Conservation (phyloP, 345 rosid species). For the Brassica carinata region DNA sequence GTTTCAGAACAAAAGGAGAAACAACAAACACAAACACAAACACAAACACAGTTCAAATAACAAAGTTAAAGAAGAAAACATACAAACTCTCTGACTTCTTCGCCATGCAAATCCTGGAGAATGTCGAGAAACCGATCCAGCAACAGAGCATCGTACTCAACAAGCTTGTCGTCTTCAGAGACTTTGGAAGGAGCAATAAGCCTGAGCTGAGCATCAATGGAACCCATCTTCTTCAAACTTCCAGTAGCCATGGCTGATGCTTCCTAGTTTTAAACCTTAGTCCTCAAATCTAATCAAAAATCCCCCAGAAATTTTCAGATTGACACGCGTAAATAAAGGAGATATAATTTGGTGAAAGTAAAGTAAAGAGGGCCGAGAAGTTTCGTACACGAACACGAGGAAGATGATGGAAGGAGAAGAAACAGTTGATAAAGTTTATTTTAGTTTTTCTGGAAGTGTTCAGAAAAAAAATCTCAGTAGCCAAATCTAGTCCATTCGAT, state of each 20-base stretch:
- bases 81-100: slow-evolving; percentile 85
- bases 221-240: slow-evolving; percentile 82
- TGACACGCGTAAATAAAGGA: slow-evolving; percentile 34
- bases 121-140: slow-evolving; percentile 93
- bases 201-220: slow-evolving; percentile 94
- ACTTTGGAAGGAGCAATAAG: slow-evolving; percentile 82
- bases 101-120: slow-evolving; percentile 93
- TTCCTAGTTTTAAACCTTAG: background rate
- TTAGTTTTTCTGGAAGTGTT: background rate
- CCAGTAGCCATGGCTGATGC: slow-evolving; percentile 48
- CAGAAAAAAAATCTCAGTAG: background rate
- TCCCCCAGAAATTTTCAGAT: slow-evolving; percentile 3
- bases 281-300: background rate
- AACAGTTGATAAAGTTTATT: background rate
- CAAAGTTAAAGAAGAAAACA: background rate
- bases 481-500: slow-evolving; percentile 30
- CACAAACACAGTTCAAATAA: background rate
- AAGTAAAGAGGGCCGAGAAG: slow-evolving; percentile 6
- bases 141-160: slow-evolving; percentile 90
- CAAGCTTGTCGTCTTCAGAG: slow-evolving; percentile 90
- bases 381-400: slow-evolving; percentile 44
- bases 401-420: slow-evolving; percentile 30
- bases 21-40: slow-evolving; percentile 21
- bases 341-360: slow-evolving; percentile 26
- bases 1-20: slow-evolving; percentile 6